Evolutionary conservation across 2,329 filamentous ascomycete genomes (phyloP).

Genomic region (Basipetospora chlamydospora): DNA sequence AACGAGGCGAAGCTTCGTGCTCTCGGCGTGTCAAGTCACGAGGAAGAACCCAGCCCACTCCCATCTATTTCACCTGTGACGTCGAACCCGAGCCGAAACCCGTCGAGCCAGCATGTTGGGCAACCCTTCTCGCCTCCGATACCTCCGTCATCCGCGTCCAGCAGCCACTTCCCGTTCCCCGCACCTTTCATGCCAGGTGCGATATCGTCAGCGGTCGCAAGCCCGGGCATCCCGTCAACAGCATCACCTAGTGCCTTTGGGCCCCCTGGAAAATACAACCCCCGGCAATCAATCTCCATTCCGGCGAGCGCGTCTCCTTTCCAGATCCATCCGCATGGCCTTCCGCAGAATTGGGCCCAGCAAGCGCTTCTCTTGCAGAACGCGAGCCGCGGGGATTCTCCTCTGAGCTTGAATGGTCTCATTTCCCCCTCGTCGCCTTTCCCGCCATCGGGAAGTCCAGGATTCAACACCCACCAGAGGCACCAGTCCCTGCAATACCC

Average conservation of each 20-base stretch:
- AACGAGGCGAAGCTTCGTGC: constrained; percentile 87
- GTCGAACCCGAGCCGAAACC: constrained; percentile 48
- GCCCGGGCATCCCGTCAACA: constrained; percentile 47
- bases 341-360: constrained; percentile 42
- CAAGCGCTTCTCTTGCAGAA: constrained; percentile 41
- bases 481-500: constrained; percentile 46
- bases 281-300: constrained; percentile 58
- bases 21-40: constrained; percentile 69
- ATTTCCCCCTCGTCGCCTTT: constrained; percentile 53
- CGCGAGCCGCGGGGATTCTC: constrained; percentile 45
- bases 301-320: constrained; percentile 51
- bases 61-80: constrained; percentile 52
- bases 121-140: constrained; percentile 74
- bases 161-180: constrained; percentile 50
- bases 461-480: constrained; percentile 34
- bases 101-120: constrained; percentile 60
- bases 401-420: constrained; percentile 40
- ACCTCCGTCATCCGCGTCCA: constrained; percentile 63
- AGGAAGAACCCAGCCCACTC: constrained; percentile 50
- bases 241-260: constrained; percentile 61
- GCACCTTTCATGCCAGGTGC: constrained; percentile 32
- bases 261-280: constrained; percentile 45
- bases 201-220: constrained; percentile 44
- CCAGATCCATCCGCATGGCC: constrained; percentile 49
- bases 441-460: constrained; percentile 21